A percentile compares a stretch with the other conserved stretches of the same genome.
These are phyloP conservation scores for Phytopythium kandeliae DNA, from an alignment of 352 stramenopile genomes.

Conservation along the genomic window DNA sequence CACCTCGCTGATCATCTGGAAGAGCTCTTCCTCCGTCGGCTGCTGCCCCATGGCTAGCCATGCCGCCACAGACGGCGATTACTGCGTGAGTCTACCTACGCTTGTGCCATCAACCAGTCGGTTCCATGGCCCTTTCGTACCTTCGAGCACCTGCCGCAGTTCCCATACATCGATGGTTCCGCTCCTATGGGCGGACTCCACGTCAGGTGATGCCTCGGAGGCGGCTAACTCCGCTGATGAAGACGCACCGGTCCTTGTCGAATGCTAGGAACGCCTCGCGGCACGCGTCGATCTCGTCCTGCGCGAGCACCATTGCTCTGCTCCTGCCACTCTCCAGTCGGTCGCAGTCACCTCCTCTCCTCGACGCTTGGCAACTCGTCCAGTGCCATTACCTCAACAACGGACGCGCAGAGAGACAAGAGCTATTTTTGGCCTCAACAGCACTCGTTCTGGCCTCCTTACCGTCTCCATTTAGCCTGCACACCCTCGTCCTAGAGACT, in stretches of 20 bases:
- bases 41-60: conserved; percentile 95
- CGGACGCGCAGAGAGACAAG: not conserved
- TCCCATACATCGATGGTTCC: conserved; percentile 97
- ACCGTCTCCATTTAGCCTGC: too few species aligned
- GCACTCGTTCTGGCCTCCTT: too few species aligned
- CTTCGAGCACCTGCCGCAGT: conserved; percentile 90
- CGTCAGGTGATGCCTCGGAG: too few species aligned
- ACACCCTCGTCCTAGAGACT: conserved; percentile 6
- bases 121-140: conserved; percentile 17
- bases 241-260: conserved; percentile 89
- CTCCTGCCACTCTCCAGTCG: too few species aligned
- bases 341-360: not conserved
- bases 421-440: conserved; percentile 1
- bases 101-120: too few species aligned
- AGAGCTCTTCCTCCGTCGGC: conserved; percentile 97
- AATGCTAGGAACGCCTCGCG: conserved; percentile 96
- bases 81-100: too few species aligned
- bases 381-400: not conserved
- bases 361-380: not conserved
- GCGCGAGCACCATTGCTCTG: conserved; percentile 90
- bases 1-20: conserved; percentile 94
- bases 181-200: conserved; percentile 30
- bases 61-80: too few species aligned
- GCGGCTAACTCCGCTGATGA: too few species aligned
- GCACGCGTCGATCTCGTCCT: conserved; percentile 96